Base-by-base conservation (phyloP, 805 yeast genomes). In the Maudiozyma saulgeensis region DNA sequence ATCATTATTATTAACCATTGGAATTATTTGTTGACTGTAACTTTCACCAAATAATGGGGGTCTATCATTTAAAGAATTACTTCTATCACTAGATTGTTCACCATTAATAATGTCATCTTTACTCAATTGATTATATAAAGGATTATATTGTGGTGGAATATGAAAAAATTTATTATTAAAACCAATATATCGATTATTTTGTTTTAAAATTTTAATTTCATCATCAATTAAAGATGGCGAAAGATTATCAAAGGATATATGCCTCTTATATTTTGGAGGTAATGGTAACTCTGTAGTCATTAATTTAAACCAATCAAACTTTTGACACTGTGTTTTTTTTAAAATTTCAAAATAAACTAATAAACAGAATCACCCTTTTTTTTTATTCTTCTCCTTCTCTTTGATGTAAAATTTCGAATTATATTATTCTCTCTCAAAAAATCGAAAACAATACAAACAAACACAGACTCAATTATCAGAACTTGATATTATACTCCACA, bases 171-270 rank as follows among this genome's bases (percentile, higher is more conserved):
- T 56, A 44, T 62, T 61, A 21, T 54, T 58, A 43, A 53, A 57
- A 6, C 58, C 55, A 4, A 60, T 51, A 46, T 52, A 59, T 15
- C 51, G 46, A 28, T 56, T 51, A 28, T 51, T 49, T 5, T 56
- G 51, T 43, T 58, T 61, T 25, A 56, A 37, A 8, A 50, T 43
- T n/a, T 52, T 53, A 4, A 56, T 58, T 50, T 63, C 64, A 35
- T 61, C 66, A 44, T 63, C 67, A 1, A 56, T 48, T 39, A 62
- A 47, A 3, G 60, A 46, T 9, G 69, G 68, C 13, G 67, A 52
- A 8, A 65, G 50, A 49, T 65, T 66, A 51, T 65, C 66, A 41
- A 65, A 65, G 15, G 68, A 64, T 6, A 65, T 64, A 45, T 61
- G 66, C 15, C 56, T 57, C 16, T 56, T 53, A 45, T 57, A 64